Conservation (phyloP, 768 basidiomycete genomes). For the Pulveroboletus sp. region DNA sequence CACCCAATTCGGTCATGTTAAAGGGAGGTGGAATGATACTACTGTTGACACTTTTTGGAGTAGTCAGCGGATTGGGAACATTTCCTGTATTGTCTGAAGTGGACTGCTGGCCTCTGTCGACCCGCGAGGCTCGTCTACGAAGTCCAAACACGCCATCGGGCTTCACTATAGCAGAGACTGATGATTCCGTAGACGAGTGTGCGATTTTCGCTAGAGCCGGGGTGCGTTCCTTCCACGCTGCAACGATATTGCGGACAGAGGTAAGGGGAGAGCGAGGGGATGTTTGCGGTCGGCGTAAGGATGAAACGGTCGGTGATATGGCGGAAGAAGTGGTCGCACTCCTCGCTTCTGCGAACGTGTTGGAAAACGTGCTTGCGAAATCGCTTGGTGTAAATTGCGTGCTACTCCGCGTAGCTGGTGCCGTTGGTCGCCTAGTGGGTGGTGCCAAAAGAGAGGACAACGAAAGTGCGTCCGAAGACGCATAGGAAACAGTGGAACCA, state of each 20-base stretch:
- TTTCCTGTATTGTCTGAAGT: slow-evolving; percentile 9
- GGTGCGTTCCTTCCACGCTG: slow-evolving; percentile 76
- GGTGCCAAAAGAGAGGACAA: slow-evolving; percentile 49
- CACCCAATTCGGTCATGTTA: slow-evolving; percentile 45
- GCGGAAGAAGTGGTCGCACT: slow-evolving; percentile 22
- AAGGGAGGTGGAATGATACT: slow-evolving; percentile 42
- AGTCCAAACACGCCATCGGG: slow-evolving; percentile 33
- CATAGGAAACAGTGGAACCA: slow-evolving; percentile 29
- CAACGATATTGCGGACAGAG: slow-evolving; percentile 74
- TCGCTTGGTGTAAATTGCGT: slow-evolving; percentile 37
- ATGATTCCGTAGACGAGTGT: slow-evolving; percentile 38
- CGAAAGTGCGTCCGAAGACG: slow-evolving; percentile 24
- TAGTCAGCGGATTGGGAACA: slow-evolving; percentile 14
- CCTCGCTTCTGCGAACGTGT: slow-evolving; percentile 38
- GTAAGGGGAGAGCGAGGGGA: slow-evolving; percentile 69
- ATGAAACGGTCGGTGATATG: slow-evolving; percentile 42
- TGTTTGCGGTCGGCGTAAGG: slow-evolving; percentile 58
- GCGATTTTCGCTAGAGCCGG: slow-evolving; percentile 36
- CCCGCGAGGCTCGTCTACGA: slow-evolving; percentile 29
- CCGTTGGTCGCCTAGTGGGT: slow-evolving; percentile 33
- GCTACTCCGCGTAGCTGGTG: slow-evolving; percentile 21
- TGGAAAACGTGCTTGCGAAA: slow-evolving; percentile 36
- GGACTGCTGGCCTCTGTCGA: slow-evolving; percentile 17
- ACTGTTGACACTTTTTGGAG: slow-evolving; percentile 30
- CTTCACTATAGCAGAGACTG: slow-evolving; percentile 33